Percentiles rank a stretch among this genome's conserved stretches.
Evolutionary conservation across 306 rosid genomes (phyloP).

Genomic region (Hippophae gyantsensis): DNA sequence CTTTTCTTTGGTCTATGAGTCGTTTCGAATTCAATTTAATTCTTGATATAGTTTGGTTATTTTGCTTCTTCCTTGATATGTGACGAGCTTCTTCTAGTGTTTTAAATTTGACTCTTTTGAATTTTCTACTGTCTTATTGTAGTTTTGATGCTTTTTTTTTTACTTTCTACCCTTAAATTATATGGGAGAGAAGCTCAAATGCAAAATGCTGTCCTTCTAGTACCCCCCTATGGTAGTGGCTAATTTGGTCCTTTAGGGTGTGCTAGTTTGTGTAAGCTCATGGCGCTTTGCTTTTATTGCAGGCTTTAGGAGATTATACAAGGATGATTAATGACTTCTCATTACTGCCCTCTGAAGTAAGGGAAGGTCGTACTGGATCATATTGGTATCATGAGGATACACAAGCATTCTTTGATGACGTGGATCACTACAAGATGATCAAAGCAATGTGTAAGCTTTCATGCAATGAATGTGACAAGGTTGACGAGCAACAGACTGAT

Average conservation of each 20-base stretch:
- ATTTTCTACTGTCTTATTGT: not conserved
- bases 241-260: not conserved
- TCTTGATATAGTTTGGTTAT: too few species aligned
- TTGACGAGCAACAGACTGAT: constrained; percentile 61
- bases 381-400: constrained; percentile 51
- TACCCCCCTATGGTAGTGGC: not conserved
- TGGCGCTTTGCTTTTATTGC: not conserved
- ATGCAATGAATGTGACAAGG: constrained; percentile 75
- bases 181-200: too few species aligned
- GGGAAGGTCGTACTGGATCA: constrained; percentile 36
- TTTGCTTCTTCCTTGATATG: not conserved
- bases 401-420: constrained; percentile 39
- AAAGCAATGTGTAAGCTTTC: constrained; percentile 61
- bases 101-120: not conserved
- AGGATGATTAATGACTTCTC: constrained; percentile 41
- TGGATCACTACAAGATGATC: constrained; percentile 54
- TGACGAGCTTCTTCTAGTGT: not conserved
- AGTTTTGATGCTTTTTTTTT: not conserved
- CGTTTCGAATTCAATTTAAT: not conserved
- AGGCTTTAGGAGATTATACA: constrained; percentile 58
- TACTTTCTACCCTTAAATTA: not conserved
- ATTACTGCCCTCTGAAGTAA: constrained; percentile 30
- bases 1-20: not conserved
- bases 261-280: not conserved
- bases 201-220: too few species aligned